These are phyloP conservation scores for Suillus discolor DNA, from an alignment of 768 basidiomycete genomes.

Conservation along the genomic window DNA sequence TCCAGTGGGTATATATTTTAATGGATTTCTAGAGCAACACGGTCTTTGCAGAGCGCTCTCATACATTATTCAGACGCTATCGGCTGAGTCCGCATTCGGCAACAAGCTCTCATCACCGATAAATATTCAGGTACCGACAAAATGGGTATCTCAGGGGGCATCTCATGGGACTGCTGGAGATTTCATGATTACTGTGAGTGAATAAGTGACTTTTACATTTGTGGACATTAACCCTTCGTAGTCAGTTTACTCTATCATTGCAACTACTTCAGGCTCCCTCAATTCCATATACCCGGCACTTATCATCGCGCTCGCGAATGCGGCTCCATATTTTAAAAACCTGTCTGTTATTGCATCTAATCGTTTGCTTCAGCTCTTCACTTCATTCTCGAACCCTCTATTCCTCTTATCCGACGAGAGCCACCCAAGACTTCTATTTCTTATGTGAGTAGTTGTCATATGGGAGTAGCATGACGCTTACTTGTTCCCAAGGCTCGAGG, in stretches of 20 bases:
- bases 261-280: slow-evolving; percentile 81
- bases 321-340: slow-evolving; percentile 83
- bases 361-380: slow-evolving; percentile 85
- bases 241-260: slow-evolving; percentile 89
- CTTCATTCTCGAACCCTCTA: slow-evolving; percentile 85
- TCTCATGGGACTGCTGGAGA: slow-evolving; percentile 74
- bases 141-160: slow-evolving; percentile 74
- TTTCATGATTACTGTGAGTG: slow-evolving; percentile 81
- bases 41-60: slow-evolving; percentile 87
- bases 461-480: neutral
- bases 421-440: slow-evolving; percentile 90
- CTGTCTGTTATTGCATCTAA: slow-evolving; percentile 82
- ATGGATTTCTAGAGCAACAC: slow-evolving; percentile 68
- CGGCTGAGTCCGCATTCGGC: slow-evolving; percentile 82
- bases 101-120: slow-evolving; percentile 65
- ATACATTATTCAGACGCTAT: slow-evolving; percentile 90
- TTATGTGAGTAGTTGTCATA: slow-evolving; percentile 58
- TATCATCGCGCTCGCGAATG: slow-evolving; percentile 87
- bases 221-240: slow-evolving; percentile 31
- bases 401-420: slow-evolving; percentile 95
- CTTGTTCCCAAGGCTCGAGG: slow-evolving; percentile 66
- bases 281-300: slow-evolving; percentile 90
- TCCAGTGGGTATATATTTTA: slow-evolving; percentile 14
- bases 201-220: slow-evolving; percentile 6
- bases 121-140: slow-evolving; percentile 67